Conservation (phyloP, 2,329 filamentous ascomycete genomes). For the Rachicladosporium sp. region DNA sequence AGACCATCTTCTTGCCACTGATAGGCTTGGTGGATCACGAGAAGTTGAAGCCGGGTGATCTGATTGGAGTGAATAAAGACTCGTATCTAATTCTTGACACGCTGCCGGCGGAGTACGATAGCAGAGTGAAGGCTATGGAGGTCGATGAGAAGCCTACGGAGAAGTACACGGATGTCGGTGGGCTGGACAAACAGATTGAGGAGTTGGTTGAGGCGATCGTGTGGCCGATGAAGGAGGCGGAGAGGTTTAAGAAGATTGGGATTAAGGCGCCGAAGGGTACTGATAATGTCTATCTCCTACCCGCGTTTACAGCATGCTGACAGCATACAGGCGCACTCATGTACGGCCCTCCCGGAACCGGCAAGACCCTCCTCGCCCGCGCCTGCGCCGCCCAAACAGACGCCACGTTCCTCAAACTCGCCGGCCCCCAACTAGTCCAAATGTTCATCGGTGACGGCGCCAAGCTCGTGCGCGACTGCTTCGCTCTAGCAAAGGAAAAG, state of each 20-base stretch:
- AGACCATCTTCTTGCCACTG: conserved; percentile 95
- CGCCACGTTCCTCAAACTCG: conserved; percentile 95
- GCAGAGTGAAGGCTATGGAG: conserved; percentile 98
- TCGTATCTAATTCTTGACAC: conserved; percentile 96
- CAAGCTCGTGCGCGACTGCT: conserved; percentile 94
- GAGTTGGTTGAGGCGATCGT: conserved; percentile 97
- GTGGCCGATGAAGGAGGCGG: conserved; percentile 99
- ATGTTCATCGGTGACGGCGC: conserved; percentile 99
- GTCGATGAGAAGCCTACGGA: conserved; percentile 99
- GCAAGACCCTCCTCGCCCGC: conserved; percentile 83
- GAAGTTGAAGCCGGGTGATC: conserved; percentile 84
- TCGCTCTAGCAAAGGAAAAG: conserved; percentile 96
- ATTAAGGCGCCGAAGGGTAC: conserved; percentile 98
- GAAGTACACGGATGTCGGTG: conserved; percentile 96
- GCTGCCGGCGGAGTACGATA: conserved; percentile 93
- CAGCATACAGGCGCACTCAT: conserved; percentile 67
- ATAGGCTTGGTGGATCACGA: conserved; percentile 95
- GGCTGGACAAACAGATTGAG: conserved; percentile 96
- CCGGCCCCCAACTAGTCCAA: conserved; percentile 92
- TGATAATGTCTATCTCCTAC: neutral
- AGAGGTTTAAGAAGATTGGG: conserved; percentile 98
- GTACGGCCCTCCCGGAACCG: conserved; percentile 88
- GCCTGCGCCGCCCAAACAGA: conserved; percentile 97
- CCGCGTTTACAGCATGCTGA: conserved; percentile 4
- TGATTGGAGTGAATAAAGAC: conserved; percentile 98